phyloP scores from a whole-genome alignment of 2,329 filamentous ascomycete genomes.

The Xylariaceae sp. region DNA sequence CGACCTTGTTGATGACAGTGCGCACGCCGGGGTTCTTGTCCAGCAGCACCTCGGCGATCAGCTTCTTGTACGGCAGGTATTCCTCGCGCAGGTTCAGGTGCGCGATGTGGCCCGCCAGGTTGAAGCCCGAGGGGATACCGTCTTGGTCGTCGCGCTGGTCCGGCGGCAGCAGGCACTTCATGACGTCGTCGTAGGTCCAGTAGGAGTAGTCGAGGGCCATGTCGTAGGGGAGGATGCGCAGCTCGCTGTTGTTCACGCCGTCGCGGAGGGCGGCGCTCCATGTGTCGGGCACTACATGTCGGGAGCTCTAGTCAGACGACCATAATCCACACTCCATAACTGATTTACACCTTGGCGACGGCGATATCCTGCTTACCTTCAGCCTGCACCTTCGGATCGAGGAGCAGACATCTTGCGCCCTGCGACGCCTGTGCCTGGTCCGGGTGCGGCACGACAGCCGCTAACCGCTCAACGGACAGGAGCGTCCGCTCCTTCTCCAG shows the following conservation, averaged over 20 bases:
- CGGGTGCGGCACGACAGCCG: slow-evolving; percentile 59
- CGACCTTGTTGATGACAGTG: slow-evolving; percentile 94
- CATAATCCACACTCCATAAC: neutral
- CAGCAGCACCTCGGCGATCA: slow-evolving; percentile 74
- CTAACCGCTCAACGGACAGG: slow-evolving; percentile 58
- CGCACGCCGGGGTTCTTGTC: slow-evolving; percentile 81
- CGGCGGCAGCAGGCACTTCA: slow-evolving; percentile 73
- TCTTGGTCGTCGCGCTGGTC: slow-evolving; percentile 66
- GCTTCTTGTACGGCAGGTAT: slow-evolving; percentile 77
- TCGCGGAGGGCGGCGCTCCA: slow-evolving; percentile 69
- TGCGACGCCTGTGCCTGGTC: slow-evolving; percentile 46
- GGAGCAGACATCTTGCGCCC: slow-evolving; percentile 57
- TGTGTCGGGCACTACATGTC: slow-evolving; percentile 58
- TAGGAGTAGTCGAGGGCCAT: slow-evolving; percentile 64
- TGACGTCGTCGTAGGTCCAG: slow-evolving; percentile 60
- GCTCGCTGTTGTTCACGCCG: slow-evolving; percentile 60
- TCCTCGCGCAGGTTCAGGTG: slow-evolving; percentile 84
- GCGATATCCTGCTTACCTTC: slow-evolving; percentile 37
- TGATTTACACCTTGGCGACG: neutral
- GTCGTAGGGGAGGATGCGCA: slow-evolving; percentile 70
- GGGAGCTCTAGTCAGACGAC: neutral
- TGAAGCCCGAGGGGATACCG: slow-evolving; percentile 78
- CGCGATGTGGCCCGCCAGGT: slow-evolving; percentile 83
- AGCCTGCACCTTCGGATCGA: slow-evolving; percentile 51
- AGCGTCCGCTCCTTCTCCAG: slow-evolving; percentile 63